Base-by-base conservation (phyloP, 805 yeast genomes). In the Kurtzmaniella cleridarum region DNA sequence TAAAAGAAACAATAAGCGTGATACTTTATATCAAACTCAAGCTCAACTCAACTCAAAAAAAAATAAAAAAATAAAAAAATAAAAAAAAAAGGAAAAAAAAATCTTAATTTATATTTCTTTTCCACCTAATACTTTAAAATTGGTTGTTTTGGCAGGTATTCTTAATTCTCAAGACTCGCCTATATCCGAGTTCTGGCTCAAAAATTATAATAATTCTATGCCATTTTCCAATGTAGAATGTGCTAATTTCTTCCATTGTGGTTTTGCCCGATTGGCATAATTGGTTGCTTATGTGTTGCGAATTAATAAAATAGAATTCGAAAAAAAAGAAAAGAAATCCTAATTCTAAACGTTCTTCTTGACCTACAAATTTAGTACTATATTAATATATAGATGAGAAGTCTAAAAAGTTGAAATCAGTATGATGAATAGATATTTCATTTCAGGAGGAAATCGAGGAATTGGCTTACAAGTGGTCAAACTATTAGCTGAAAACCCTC, bases 401-500 rank as follows among this genome's bases (percentile, higher is more conserved):
- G 8, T 8, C 8, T 20, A 5, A 20, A 8, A 20, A 20, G 24
- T 20, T 8, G 8, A 8, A 8, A 8, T 20, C 27, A 34, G 26
- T 10, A 41, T 39, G 41, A 20, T 32, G 5, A 27, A 5, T n/a
- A 35, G 45, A 46, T 64, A 64, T 46, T 48, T 69, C 3, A 45
- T 69, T n/a, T 59, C 69, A 2, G 75, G 75, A 7, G 69, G 66
- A 13, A 63, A 68, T 11, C 51, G 68, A 35, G 73, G 74, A 3
- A 60, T 68, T 28, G 74, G 75, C 5, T 52, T 54, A 16, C 53
- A 54, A 1, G 46, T 66, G 9, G 57, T 50, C 4, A 53, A 54
- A 31, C 47, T 48, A 31, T 41, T 65, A 13, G 44, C 53, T 27
- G 37, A 41, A 5, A 40, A 47, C 5, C 35, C 53, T 24, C 33